These are phyloP conservation scores for Candida schatavii DNA, from an alignment of 805 yeast genomes.

Conservation along the genomic window DNA sequence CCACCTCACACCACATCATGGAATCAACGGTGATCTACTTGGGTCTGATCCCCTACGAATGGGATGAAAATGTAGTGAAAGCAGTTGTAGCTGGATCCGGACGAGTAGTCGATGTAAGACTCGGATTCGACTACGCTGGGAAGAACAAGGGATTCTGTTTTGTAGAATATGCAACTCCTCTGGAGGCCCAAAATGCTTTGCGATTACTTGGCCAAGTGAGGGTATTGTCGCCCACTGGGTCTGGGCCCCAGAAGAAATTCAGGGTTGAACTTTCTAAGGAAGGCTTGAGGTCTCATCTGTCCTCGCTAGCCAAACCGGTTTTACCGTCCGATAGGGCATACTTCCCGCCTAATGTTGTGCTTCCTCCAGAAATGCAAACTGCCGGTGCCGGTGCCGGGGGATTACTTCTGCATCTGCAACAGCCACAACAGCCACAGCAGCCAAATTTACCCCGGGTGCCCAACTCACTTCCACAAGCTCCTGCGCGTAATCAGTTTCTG, in stretches of 20 bases:
- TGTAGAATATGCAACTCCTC: constrained; percentile 52
- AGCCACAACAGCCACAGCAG: no score
- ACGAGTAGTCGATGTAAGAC: constrained; percentile 61
- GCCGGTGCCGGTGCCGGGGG: background rate
- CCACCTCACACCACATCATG: background rate
- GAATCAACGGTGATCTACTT: constrained; percentile 49
- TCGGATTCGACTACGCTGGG: constrained; percentile 57
- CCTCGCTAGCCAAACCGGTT: constrained; percentile 38
- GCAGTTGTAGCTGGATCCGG: constrained; percentile 72
- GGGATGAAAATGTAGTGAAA: constrained; percentile 63
- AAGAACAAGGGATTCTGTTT: constrained; percentile 68
- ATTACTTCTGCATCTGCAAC: background rate
- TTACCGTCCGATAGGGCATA: constrained; percentile 43
- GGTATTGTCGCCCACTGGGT: constrained; percentile 30
- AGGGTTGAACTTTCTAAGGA: constrained; percentile 63
- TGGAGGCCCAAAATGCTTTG: constrained; percentile 52
- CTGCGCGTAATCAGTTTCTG: background rate
- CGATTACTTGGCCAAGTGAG: constrained; percentile 42
- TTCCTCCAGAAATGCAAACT: constrained; percentile 48
- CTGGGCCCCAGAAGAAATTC: constrained; percentile 29
- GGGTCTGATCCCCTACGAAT: constrained; percentile 67
- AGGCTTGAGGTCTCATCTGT: constrained; percentile 41
- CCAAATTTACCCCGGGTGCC: constrained; percentile 5
- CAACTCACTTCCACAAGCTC: constrained; percentile 5
- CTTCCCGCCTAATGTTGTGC: constrained; percentile 54